phyloP scores from a whole-genome alignment of 345 rosid species.

The Cardamine occulta region DNA sequence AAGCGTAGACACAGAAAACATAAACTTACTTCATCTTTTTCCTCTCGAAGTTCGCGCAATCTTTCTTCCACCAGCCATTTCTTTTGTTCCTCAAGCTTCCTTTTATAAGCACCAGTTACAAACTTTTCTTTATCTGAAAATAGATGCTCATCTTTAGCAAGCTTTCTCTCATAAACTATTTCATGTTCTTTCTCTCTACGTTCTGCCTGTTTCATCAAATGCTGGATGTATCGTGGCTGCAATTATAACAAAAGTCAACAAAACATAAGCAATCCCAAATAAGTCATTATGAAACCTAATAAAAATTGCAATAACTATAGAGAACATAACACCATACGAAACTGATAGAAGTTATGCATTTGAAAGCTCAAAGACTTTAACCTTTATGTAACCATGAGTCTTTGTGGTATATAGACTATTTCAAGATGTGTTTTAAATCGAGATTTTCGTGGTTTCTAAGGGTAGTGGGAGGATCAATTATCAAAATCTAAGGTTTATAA shows the following conservation, averaged over 20 bases:
- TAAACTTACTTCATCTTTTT: constrained; percentile 82
- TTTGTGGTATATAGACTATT: background rate
- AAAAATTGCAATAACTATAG: background rate
- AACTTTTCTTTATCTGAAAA: constrained; percentile 86
- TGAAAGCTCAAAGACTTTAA: background rate
- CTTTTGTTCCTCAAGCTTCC: constrained; percentile 83
- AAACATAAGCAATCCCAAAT: constrained; percentile 19
- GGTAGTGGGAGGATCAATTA: too few relatives aligned
- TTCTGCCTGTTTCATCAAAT: constrained; percentile 70
- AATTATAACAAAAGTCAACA: background rate
- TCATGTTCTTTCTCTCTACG: constrained; percentile 76
- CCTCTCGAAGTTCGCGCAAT: constrained; percentile 72
- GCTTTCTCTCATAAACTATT: constrained; percentile 73
- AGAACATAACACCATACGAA: background rate
- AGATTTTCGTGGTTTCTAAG: too few relatives aligned
- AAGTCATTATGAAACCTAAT: background rate
- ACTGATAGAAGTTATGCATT: background rate
- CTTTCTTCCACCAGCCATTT: constrained; percentile 81
- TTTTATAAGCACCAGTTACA: constrained; percentile 75
- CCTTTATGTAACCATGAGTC: background rate
- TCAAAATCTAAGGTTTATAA: too few relatives aligned
- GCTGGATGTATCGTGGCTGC: constrained; percentile 79
- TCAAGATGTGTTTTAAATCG: background rate
- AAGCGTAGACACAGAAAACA: background rate
- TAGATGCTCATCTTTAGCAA: constrained; percentile 87